Evolutionary conservation across 805 yeast species (phyloP).

Genomic region (Candida morakotiae): DNA sequence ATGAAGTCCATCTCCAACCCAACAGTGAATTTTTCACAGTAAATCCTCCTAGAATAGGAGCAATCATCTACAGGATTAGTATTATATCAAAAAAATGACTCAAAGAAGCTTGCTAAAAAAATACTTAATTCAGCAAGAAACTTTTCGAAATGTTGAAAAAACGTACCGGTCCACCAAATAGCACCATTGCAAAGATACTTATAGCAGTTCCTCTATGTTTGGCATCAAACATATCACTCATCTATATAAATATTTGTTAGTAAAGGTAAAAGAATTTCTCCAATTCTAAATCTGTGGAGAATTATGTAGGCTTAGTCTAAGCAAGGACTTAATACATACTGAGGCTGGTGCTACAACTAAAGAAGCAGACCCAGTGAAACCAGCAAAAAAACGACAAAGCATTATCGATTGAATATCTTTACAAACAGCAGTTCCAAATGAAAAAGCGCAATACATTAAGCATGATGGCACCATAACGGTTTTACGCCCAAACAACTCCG

Average conservation of each 20-base stretch:
- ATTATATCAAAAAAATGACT: no score
- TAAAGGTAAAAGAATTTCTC: no score
- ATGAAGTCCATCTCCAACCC: slow-evolving; percentile 60
- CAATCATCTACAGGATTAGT: slow-evolving; percentile 40
- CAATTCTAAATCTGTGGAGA: no score
- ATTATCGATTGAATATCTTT: slow-evolving; percentile 73
- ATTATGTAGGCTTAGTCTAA: no score
- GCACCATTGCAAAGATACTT: slow-evolving; percentile 64
- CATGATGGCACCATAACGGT: slow-evolving; percentile 42
- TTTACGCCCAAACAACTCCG: slow-evolving; percentile 34
- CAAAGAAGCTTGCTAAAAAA: no score
- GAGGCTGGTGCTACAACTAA: slow-evolving; percentile 68
- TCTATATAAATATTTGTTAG: slow-evolving; percentile 24
- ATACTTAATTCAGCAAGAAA: no score
- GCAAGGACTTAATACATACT: no score
- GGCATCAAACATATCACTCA: slow-evolving; percentile 76
- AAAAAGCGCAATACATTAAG: slow-evolving; percentile 33
- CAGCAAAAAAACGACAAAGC: slow-evolving; percentile 76
- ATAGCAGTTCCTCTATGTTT: slow-evolving; percentile 71
- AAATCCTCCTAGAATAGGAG: slow-evolving; percentile 59
- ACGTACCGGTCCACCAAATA: slow-evolving; percentile 63
- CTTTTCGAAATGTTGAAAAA: not conserved
- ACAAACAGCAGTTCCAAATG: slow-evolving; percentile 70
- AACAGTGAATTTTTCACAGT: slow-evolving; percentile 32
- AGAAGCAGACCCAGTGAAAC: slow-evolving; percentile 81